Evolutionary conservation across 2,329 filamentous ascomycete species (phyloP), one percentile per base, ranked within the genome.

Genomic region (Aspergillus sergii): DNA sequence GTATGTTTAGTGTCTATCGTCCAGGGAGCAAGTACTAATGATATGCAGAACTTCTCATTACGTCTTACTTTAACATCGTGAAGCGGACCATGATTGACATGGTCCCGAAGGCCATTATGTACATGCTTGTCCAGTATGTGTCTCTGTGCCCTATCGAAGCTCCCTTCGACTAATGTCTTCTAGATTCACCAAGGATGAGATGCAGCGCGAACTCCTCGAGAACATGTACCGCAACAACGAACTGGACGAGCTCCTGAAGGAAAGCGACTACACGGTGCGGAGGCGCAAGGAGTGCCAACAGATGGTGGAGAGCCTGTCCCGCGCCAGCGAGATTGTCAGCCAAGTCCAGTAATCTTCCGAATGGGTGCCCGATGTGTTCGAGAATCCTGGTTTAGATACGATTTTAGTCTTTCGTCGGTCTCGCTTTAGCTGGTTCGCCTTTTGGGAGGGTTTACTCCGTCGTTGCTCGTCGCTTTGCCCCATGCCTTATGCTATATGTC

Each of bases 71-170:
- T 82, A 97, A 97, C 81, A 99, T 99, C 76, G 94, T 97, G 69
- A 93, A 93, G 84, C 87, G 95, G 71, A 99, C 96, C 65, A 96
- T 99, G 93, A 97, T 98, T 69, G 95, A 99, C 76, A 99, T 99
- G 95, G 95, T 99, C 7, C 95, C 95, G 70, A 99, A 99, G 83
- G 95, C 95, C 46, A 96, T 99, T 76, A 99, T 99, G 95, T 86
- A 98, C 70, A 97, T 87, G 72, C 90, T 99, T 53, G 95, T 99
- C 58, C 90, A 94, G 91, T 97, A 88, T 78, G 93, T 89, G 23
- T 46, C 46, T 2, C 9, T 32, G n/a, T 26, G 11, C 10, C 8
- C 5, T 23, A 19, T 28, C 16, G n/a, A n/a, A 8, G 2, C 14
- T 51, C 19, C 32, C 16, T 30, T 28, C 3, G 54, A 21, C 65